Percentiles rank a stretch among this genome's conserved stretches.
These are phyloP conservation scores for Dioscorea dumetorum DNA, from an alignment of 106 monocot genomes.

Conservation along the genomic window DNA sequence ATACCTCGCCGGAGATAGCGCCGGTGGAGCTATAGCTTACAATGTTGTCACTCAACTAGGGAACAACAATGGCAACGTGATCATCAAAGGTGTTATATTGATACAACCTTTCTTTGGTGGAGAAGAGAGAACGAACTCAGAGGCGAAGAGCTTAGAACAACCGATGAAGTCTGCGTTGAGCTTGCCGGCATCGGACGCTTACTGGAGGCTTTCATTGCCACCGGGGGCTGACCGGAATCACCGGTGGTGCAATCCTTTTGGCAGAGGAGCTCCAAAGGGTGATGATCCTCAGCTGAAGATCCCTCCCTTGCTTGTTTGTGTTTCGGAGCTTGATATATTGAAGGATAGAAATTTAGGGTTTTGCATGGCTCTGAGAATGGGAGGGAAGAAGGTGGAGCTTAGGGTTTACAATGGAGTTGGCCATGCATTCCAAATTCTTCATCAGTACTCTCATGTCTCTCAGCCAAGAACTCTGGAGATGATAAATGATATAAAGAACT, in stretches of 20 bases:
- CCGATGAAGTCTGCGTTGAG: conserved; percentile 43
- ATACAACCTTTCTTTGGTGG: conserved; percentile 85
- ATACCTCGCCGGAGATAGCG: conserved; percentile 79
- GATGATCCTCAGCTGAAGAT: conserved; percentile 10
- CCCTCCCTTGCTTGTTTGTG: conserved; percentile 37
- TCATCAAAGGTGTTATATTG: conserved; percentile 35
- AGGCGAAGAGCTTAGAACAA: conserved; percentile 28
- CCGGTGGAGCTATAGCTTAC: conserved; percentile 64
- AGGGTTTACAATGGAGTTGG: conserved; percentile 53
- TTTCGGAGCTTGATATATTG: conserved; percentile 62
- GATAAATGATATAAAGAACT: conserved; percentile 44
- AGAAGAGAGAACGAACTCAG: conserved; percentile 44
- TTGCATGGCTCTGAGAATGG: conserved; percentile 39
- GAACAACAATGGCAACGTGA: not conserved
- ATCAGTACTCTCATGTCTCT: conserved; percentile 29
- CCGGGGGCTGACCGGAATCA: conserved; percentile 45
- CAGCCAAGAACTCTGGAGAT: conserved; percentile 46
- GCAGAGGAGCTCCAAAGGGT: conserved; percentile 1
- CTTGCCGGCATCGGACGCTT: conserved; percentile 52
- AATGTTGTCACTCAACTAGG: conserved; percentile 27
- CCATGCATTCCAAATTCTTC: conserved; percentile 78
- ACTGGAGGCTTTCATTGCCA: conserved; percentile 77
- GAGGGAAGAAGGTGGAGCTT: conserved; percentile 43
- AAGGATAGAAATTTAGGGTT: conserved; percentile 64
- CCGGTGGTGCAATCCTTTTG: conserved; percentile 57